These are phyloP conservation scores for Didymosphaeria variabile DNA, from an alignment of 2,329 filamentous ascomycete species.

Conservation along the genomic window DNA sequence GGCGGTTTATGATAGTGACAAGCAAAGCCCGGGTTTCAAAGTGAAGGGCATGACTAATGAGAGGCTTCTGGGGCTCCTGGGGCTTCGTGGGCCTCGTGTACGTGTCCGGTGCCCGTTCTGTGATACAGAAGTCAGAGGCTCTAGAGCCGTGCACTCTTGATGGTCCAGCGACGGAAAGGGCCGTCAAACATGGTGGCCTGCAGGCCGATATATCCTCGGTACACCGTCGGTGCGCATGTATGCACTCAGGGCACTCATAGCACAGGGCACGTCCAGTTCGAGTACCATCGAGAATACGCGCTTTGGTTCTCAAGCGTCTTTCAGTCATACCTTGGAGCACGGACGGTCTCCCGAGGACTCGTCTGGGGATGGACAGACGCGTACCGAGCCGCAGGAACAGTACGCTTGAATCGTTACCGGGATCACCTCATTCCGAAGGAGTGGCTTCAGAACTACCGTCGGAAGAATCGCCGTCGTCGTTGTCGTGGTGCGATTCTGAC, in stretches of 20 bases:
- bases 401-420: constrained; percentile 6
- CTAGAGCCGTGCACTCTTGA: neutral
- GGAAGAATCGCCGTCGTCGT: constrained; percentile 1
- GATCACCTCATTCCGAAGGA: constrained; percentile 14
- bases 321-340: neutral
- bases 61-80: constrained; percentile 13
- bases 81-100: neutral
- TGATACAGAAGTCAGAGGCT: constrained; percentile 12
- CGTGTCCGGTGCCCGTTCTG: neutral
- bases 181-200: neutral
- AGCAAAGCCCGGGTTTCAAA: constrained; percentile 7
- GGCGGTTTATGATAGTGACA: neutral
- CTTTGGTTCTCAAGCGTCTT: neutral
- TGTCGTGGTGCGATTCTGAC: constrained; percentile 21
- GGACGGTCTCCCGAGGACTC: neutral
- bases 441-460: constrained; percentile 3
- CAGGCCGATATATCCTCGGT: neutral
- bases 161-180: neutral
- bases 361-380: neutral
- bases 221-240: neutral
- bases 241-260: neutral
- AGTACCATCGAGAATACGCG: neutral
- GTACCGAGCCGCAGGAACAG: constrained; percentile 8
- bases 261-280: neutral
- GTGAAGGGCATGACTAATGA: constrained; percentile 9